Conservation (phyloP, 805 yeast genomes). For the Teunomyces barrocoloradensis region DNA sequence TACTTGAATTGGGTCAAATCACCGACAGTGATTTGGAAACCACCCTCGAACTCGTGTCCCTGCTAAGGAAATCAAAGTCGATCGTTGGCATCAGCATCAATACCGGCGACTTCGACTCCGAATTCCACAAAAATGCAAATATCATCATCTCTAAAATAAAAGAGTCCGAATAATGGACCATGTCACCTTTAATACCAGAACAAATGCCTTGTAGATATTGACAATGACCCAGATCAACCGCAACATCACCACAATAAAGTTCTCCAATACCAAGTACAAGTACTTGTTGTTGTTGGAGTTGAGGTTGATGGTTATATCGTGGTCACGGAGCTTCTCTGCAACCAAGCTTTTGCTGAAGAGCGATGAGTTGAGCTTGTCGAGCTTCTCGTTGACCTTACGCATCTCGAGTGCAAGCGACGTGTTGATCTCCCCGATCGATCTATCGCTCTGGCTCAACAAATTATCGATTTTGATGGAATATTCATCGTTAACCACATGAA, state of each 20-base stretch:
- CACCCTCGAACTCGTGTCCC: slow-evolving; percentile 11
- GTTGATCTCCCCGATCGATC: slow-evolving; percentile 70
- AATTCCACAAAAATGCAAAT: slow-evolving; percentile 10
- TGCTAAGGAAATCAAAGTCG: slow-evolving; percentile 14
- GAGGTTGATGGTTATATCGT: slow-evolving; percentile 8
- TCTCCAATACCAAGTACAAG: slow-evolving; percentile 49
- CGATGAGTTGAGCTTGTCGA: slow-evolving; percentile 41
- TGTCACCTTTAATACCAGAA: slow-evolving; percentile 16
- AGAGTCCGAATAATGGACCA: slow-evolving; percentile 10
- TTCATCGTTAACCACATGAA: slow-evolving; percentile 37
- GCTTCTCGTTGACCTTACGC: slow-evolving; percentile 49
- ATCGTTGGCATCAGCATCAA: slow-evolving; percentile 40
- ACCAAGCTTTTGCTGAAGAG: slow-evolving; percentile 26
- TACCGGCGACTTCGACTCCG: slow-evolving; percentile 35
- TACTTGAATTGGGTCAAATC: slow-evolving; percentile 30
- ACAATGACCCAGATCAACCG: slow-evolving; percentile 59
- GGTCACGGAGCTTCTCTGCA: slow-evolving; percentile 19
- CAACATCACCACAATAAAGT: slow-evolving; percentile 48
- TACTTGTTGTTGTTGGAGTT: slow-evolving; percentile 31
- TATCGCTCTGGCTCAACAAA: slow-evolving; percentile 58
- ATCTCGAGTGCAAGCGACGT: slow-evolving; percentile 66
- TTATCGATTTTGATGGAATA: slow-evolving; percentile 59
- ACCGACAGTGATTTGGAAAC: slow-evolving; percentile 13
- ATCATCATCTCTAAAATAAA: slow-evolving; percentile 6
- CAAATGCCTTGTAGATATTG: slow-evolving; percentile 41